Percentiles rank a stretch among this genome's conserved stretches.
Conservation (phyloP, 495 filamentous ascomycete genomes). For the Penicillium paradoxum region DNA sequence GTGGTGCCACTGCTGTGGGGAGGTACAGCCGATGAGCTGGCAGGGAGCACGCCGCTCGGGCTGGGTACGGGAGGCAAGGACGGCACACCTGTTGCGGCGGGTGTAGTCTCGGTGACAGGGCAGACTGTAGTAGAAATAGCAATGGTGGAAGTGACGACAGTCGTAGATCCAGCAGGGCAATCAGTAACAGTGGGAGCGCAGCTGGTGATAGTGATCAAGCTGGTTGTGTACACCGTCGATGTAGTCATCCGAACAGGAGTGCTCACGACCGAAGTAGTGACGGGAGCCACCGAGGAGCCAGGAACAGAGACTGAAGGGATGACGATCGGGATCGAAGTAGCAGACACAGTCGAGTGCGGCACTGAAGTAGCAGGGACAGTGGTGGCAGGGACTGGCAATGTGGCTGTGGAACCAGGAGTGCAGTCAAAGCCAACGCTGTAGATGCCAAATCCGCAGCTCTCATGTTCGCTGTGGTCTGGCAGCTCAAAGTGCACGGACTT, state of each 20-base stretch:
- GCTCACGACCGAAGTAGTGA: conserved; percentile 7
- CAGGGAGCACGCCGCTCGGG: not conserved
- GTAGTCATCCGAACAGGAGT: conserved; percentile 10
- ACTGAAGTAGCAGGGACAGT: conserved; percentile 4
- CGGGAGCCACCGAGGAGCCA: conserved; percentile 8
- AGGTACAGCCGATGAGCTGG: not conserved
- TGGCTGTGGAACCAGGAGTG: conserved; percentile 42
- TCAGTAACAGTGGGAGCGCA: conserved; percentile 53
- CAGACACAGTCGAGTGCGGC: conserved; percentile 4
- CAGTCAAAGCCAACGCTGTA: conserved; percentile 80
- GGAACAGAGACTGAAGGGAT: not conserved
- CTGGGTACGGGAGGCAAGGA: conserved; percentile 5
- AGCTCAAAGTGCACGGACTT: conserved; percentile 71
- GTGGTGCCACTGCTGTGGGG: not conserved
- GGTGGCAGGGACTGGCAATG: conserved; percentile 5
- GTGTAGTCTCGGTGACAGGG: conserved; percentile 42
- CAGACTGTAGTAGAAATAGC: conserved; percentile 56
- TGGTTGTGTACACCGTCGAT: conserved; percentile 48
- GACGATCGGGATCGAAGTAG: not conserved
- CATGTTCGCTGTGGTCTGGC: conserved; percentile 49
- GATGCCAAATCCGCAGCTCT: conserved; percentile 64
- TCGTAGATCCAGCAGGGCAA: conserved; percentile 51
- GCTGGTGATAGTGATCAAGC: conserved; percentile 52
- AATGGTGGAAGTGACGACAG: conserved; percentile 50
- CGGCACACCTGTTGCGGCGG: conserved; percentile 4